Percentiles rank a stretch among this genome's conserved stretches.
Conservation (phyloP, 2,329 filamentous ascomycete genomes). For the Pestalotiopsis sp. region DNA sequence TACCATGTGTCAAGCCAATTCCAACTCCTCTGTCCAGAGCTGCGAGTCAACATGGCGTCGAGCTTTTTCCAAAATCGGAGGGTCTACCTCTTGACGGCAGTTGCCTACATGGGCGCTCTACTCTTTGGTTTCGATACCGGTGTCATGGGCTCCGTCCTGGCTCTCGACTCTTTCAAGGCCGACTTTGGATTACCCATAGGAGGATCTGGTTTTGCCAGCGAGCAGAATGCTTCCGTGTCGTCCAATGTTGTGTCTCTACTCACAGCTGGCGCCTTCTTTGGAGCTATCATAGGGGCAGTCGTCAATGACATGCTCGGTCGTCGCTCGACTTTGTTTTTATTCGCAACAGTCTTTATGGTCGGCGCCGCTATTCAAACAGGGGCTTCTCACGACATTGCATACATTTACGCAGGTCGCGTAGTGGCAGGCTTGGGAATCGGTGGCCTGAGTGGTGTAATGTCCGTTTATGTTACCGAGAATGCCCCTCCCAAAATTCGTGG, state of each 20-base stretch:
- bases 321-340: constrained; percentile 22
- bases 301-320: constrained; percentile 57
- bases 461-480: constrained; percentile 34
- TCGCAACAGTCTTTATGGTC: constrained; percentile 48
- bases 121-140: constrained; percentile 57
- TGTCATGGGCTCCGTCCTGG: constrained; percentile 69
- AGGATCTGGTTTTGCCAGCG: constrained; percentile 7
- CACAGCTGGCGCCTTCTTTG: constrained; percentile 67
- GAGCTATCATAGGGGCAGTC: constrained; percentile 52
- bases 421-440: constrained; percentile 47
- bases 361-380: constrained; percentile 68
- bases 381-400: constrained; percentile 59
- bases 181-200: constrained; percentile 31
- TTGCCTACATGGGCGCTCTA: constrained; percentile 3
- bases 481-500: constrained; percentile 47
- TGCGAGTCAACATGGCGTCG: background rate
- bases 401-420: constrained; percentile 50
- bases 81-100: constrained; percentile 4
- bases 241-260: constrained; percentile 63
- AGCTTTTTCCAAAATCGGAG: constrained; percentile 6
- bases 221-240: constrained; percentile 1
- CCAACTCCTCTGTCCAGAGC: background rate
- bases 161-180: constrained; percentile 60
- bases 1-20: background rate
- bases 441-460: constrained; percentile 43